These are phyloP conservation scores for Amanita muscaria DNA, from an alignment of 768 basidiomycete genomes.

Conservation along the genomic window DNA sequence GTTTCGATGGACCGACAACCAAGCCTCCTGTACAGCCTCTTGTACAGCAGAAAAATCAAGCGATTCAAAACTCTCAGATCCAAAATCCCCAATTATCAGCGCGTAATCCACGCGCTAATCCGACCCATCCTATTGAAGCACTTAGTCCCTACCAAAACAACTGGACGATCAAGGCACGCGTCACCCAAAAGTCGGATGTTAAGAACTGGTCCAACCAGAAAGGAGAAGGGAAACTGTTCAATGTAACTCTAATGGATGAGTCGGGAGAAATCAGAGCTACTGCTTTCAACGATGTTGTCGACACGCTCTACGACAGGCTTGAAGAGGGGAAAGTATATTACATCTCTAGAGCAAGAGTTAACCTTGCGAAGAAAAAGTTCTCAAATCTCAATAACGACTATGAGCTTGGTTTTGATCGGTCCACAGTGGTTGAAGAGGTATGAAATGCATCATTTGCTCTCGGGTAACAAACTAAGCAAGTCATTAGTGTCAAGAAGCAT, in stretches of 20 bases:
- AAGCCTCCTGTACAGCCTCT: slow-evolving; percentile 8
- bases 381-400: slow-evolving; percentile 87
- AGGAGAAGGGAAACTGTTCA: slow-evolving; percentile 95
- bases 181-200: slow-evolving; percentile 84
- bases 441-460: slow-evolving; percentile 11
- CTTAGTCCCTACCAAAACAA: slow-evolving; percentile 96
- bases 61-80: slow-evolving; percentile 2
- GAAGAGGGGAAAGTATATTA: slow-evolving; percentile 92
- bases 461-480: no score
- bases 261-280: slow-evolving; percentile 88
- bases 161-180: slow-evolving; percentile 96
- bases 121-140: slow-evolving; percentile 78
- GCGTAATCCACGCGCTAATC: slow-evolving; percentile 22
- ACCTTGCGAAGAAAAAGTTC: slow-evolving; percentile 96
- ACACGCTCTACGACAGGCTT: slow-evolving; percentile 74
- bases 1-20: background rate
- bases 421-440: slow-evolving; percentile 82
- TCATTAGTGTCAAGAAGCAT: slow-evolving; percentile 70
- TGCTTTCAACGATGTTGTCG: slow-evolving; percentile 80
- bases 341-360: slow-evolving; percentile 84
- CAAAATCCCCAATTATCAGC: slow-evolving; percentile 13
- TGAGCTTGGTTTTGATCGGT: slow-evolving; percentile 78
- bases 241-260: slow-evolving; percentile 89
- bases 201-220: slow-evolving; percentile 80
- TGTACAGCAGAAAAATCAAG: slow-evolving; percentile 12